phyloP scores from a whole-genome alignment of 192 early-diverging fungal species.

The Umbelopsis ramanniana region DNA sequence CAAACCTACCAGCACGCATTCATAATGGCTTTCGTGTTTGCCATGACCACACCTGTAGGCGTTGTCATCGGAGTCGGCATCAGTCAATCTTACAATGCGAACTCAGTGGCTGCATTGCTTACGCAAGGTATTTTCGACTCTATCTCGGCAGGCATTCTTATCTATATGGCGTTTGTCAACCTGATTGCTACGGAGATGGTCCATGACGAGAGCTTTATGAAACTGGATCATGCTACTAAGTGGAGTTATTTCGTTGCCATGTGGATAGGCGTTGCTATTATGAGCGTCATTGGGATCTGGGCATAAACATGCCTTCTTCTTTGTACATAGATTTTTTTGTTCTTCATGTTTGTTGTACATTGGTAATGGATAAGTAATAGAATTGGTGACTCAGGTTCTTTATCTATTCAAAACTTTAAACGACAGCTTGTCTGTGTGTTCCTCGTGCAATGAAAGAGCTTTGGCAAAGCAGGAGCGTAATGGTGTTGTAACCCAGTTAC shows the following conservation, averaged over 20 bases:
- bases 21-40: constrained; percentile 63
- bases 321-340: not conserved
- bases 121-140: constrained; percentile 80
- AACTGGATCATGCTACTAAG: constrained; percentile 38
- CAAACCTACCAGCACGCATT: constrained; percentile 48
- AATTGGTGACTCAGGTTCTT: not conserved
- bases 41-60: constrained; percentile 85
- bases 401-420: not conserved
- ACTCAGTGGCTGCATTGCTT: constrained; percentile 56
- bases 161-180: constrained; percentile 79
- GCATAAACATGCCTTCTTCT: constrained; percentile 22
- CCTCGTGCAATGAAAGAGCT: too few relatives aligned
- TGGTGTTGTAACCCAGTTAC: too few relatives aligned
- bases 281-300: constrained; percentile 77
- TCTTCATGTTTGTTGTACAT: constrained; percentile 21
- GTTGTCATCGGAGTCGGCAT: constrained; percentile 79
- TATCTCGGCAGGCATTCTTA: constrained; percentile 79
- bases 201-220: constrained; percentile 53
- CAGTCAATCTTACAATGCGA: constrained; percentile 60
- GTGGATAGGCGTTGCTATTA: constrained; percentile 72
- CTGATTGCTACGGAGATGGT: constrained; percentile 76
- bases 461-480: too few relatives aligned
- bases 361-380: not conserved
- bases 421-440: not conserved
- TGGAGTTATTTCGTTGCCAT: constrained; percentile 59